Evolutionary conservation across 2,329 filamentous ascomycete species (phyloP).

Genomic region (Colletotrichum simmondsii): DNA sequence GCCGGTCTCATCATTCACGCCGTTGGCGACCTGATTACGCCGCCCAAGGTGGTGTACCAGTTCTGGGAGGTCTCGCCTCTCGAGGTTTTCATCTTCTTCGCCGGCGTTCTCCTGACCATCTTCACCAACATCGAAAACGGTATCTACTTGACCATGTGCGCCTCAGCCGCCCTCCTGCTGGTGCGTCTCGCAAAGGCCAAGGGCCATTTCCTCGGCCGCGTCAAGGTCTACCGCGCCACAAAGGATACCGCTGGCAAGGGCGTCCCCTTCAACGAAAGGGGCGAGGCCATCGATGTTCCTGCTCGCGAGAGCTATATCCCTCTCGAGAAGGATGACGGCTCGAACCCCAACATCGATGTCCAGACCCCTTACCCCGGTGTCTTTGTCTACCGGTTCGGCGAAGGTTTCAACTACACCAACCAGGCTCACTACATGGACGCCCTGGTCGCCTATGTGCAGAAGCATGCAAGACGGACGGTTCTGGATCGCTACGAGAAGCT

Average conservation of each 20-base stretch:
- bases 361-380: slow-evolving; percentile 58
- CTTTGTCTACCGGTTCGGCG: slow-evolving; percentile 62
- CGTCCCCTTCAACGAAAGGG: slow-evolving; percentile 33
- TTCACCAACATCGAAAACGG: slow-evolving; percentile 62
- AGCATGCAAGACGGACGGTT: slow-evolving; percentile 53
- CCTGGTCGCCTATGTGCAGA: slow-evolving; percentile 51
- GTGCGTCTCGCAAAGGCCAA: slow-evolving; percentile 57
- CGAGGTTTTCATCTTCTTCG: slow-evolving; percentile 80
- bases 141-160: slow-evolving; percentile 59
- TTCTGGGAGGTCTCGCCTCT: slow-evolving; percentile 83
- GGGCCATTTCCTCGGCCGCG: slow-evolving; percentile 58
- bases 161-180: slow-evolving; percentile 55
- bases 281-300: slow-evolving; percentile 28
- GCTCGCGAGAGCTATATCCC: slow-evolving; percentile 53
- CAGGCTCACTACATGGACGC: slow-evolving; percentile 58
- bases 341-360: slow-evolving; percentile 56
- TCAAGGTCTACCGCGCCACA: slow-evolving; percentile 38
- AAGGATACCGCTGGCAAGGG: slow-evolving; percentile 34
- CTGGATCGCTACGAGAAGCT: slow-evolving; percentile 55
- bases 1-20: slow-evolving; percentile 86
- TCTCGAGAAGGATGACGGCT: slow-evolving; percentile 52
- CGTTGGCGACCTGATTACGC: slow-evolving; percentile 79
- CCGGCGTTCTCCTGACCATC: slow-evolving; percentile 71
- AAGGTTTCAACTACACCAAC: slow-evolving; percentile 65
- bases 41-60: slow-evolving; percentile 78